Evolutionary conservation across 768 basidiomycete species (phyloP).

Genomic region (Boletus rex-veris): DNA sequence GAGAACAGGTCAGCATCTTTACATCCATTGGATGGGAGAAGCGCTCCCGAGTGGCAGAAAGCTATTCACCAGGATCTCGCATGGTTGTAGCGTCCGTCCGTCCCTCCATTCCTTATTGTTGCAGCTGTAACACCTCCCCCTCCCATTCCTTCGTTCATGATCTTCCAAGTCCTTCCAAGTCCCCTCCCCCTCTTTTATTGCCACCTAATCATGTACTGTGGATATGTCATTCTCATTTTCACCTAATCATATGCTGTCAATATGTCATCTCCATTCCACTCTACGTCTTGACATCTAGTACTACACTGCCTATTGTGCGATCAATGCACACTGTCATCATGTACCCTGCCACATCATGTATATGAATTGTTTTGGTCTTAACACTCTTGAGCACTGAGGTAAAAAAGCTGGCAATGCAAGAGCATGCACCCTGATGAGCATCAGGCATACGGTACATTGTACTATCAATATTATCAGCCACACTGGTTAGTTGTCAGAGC

Average conservation of each 20-base stretch:
- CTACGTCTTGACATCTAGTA: not conserved
- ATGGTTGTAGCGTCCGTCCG: too few species aligned
- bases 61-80: too few species aligned
- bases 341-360: not conserved
- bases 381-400: not conserved
- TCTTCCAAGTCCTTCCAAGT: too few species aligned
- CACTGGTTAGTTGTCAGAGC: too few species aligned
- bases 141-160: too few species aligned
- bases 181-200: too few species aligned
- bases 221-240: too few species aligned
- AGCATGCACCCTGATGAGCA: not conserved
- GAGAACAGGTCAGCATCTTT: not conserved
- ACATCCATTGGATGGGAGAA: not conserved
- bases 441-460: not conserved
- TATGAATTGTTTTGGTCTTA: not conserved
- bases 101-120: too few species aligned
- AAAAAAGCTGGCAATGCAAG: not conserved
- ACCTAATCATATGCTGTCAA: too few species aligned
- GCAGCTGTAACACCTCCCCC: too few species aligned
- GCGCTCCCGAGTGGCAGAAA: not conserved
- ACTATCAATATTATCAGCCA: too few species aligned
- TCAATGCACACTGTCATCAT: not conserved
- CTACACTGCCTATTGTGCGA: not conserved
- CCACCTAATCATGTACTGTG: too few species aligned
- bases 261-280: not conserved